Evolutionary conservation across 768 basidiomycete genomes (phyloP).

Genomic region (Boletellus ananas): DNA sequence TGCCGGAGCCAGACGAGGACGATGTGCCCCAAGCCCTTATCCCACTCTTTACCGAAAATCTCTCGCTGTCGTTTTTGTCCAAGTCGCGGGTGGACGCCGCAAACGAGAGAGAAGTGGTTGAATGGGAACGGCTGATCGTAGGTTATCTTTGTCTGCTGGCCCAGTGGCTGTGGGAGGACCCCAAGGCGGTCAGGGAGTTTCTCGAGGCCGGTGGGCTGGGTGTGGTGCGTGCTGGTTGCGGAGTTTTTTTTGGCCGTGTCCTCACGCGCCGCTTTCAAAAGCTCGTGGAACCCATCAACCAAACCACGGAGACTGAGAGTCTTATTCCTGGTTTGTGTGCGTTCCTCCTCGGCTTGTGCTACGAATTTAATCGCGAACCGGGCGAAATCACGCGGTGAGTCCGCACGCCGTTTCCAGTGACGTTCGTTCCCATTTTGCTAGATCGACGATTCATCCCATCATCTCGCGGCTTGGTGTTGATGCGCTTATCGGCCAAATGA

Average conservation of each 20-base stretch:
- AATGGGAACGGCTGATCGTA: conserved; percentile 88
- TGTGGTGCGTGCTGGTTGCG: conserved; percentile 55
- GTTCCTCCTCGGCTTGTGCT: conserved; percentile 90
- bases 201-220: conserved; percentile 87
- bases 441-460: conserved; percentile 85
- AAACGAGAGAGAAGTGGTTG: conserved; percentile 67
- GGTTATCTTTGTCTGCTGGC: conserved; percentile 79
- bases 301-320: conserved; percentile 78
- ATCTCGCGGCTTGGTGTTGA: conserved; percentile 88
- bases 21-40: conserved; percentile 70
- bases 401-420: too few species aligned
- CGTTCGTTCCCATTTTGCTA: conserved; percentile 23
- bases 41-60: conserved; percentile 83
- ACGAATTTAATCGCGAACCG: conserved; percentile 94
- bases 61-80: conserved; percentile 81
- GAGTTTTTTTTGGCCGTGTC: not conserved
- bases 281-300: conserved; percentile 95
- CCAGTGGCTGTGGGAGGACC: conserved; percentile 98
- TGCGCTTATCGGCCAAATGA: conserved; percentile 81
- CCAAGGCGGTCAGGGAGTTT: conserved; percentile 82
- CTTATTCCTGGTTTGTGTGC: conserved; percentile 87
- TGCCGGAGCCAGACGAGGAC: conserved; percentile 47
- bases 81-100: conserved; percentile 50
- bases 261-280: conserved; percentile 25
- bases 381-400: conserved; percentile 90